Evolutionary conservation across 176 grass and related monocot genomes (phyloP), one percentile per base, ranked within the genome.

Genomic region (Eleusine indica): DNA sequence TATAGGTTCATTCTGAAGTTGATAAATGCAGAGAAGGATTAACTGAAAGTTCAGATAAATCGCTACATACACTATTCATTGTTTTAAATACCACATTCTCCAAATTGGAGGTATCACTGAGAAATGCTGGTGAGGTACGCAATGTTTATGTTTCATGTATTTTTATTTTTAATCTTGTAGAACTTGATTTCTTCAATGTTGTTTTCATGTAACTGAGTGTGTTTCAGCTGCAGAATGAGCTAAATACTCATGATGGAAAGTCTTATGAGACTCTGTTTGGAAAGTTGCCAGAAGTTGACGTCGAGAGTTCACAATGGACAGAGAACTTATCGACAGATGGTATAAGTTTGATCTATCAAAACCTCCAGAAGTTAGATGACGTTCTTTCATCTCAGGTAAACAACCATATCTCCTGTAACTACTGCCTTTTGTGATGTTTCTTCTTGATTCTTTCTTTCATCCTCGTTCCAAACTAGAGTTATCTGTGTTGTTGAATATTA

Each of bases 41-140:
- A 85, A 92, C 84, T 85, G 88, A 91, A 80, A 89, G 80, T 82
- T 94, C 84, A 71, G 92, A 92, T 46, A 92, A 97, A 82, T 97
- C 92, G 1, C 82, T 94, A n/a, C 57, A 66, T 83, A 84, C 84
- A 74, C 40, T 92, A 62, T 91, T 94, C 39, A 37, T 82, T 48
- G 40, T 91, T 70, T 81, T 97, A 71, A 89, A 97, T 71, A 83
- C 38, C 44, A 42, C 87, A 66, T 92, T 94, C 74, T 89, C 88
- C 41, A 94, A 97, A 35, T 82, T 97, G 75, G 95, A 94, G 79
- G 73, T n/a, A 84, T 89, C 92, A 68, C 48, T 97, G 58, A 80
- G 19, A 73, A 89, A 86, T 76, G 56, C 81, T 40, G 7, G 30
- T 84, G 67, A 94, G 88, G 86, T 89, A 72, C 81, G 80, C 21